phyloP scores from a whole-genome alignment of 192 early-diverging fungal genomes.

The Coemansia sp. region DNA sequence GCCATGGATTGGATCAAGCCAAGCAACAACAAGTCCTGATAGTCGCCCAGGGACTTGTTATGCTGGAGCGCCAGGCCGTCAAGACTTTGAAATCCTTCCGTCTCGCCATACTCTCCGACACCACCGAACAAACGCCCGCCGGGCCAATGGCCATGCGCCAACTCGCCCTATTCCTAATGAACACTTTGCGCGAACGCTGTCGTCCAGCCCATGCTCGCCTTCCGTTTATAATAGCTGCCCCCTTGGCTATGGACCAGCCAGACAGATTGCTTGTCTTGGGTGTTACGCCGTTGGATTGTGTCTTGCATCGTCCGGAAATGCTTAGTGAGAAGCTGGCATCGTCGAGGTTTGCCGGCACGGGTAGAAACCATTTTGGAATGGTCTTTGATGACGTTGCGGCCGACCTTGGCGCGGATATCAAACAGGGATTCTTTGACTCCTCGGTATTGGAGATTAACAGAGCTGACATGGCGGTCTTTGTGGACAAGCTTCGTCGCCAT shows the following conservation, averaged over 20 bases:
- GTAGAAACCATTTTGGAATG: constrained; percentile 66
- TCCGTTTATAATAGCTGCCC: constrained; percentile 79
- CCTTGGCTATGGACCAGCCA: constrained; percentile 46
- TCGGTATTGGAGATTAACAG: constrained; percentile 73
- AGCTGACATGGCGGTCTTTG: constrained; percentile 71
- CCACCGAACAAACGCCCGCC: constrained; percentile 23
- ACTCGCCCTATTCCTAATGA: constrained; percentile 81
- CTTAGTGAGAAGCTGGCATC: constrained; percentile 59
- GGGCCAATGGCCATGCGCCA: constrained; percentile 60
- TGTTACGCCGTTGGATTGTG: constrained; percentile 49
- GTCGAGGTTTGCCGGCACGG: constrained; percentile 57
- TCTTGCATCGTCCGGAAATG: constrained; percentile 26
- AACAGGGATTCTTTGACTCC: constrained; percentile 83
- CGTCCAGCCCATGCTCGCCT: constrained; percentile 35
- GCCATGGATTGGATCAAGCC: constrained; percentile 68
- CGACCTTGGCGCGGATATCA: constrained; percentile 63
- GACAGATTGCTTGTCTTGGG: constrained; percentile 75
- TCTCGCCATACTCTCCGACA: constrained; percentile 69
- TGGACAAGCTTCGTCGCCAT: constrained; percentile 61
- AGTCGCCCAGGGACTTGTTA: constrained; percentile 73
- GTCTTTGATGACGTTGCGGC: constrained; percentile 80
- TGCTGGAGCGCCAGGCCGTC: constrained; percentile 80
- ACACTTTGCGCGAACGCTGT: constrained; percentile 57
- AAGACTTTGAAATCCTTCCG: constrained; percentile 76
- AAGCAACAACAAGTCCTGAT: constrained; percentile 77